Evolutionary conservation across 2,329 filamentous ascomycete species (phyloP).

Genomic region (Aureobasidium sp.): DNA sequence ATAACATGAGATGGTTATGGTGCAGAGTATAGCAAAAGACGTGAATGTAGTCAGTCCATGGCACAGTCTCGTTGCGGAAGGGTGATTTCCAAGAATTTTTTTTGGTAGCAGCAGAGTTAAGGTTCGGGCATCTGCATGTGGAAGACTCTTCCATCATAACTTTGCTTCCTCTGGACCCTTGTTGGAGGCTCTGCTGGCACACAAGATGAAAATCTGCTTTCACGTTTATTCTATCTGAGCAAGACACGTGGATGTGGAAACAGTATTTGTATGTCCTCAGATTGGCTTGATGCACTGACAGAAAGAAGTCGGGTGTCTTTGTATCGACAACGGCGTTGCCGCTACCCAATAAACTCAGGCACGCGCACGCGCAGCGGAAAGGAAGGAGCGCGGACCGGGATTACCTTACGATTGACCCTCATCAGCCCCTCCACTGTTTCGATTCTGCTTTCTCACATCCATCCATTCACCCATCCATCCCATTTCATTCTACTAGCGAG

Average conservation of each 20-base stretch:
- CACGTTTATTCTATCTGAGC: neutral
- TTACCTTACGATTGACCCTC: neutral
- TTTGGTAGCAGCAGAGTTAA: constrained; percentile 1
- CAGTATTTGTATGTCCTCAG: neutral
- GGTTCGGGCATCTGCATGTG: neutral
- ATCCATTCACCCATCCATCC: neutral
- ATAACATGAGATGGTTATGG: neutral
- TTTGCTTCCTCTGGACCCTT: constrained; percentile 3
- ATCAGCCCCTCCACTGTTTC: constrained; percentile 8
- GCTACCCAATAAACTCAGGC: constrained; percentile 3
- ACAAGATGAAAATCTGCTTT: neutral
- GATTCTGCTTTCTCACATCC: neutral
- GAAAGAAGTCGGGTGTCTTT: neutral
- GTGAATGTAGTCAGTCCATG: neutral
- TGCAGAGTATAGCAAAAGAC: neutral
- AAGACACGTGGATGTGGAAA: neutral
- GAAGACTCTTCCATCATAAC: neutral
- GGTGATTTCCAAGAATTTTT: neutral
- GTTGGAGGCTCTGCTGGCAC: neutral
- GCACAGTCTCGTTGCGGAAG: neutral
- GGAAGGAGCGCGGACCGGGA: neutral
- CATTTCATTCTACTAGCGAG: neutral
- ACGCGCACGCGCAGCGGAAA: neutral
- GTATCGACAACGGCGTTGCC: neutral
- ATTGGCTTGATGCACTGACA: neutral